Percentiles rank a stretch among this genome's conserved stretches.
phyloP scores from a whole-genome alignment of 139 green algal species.

The Chlorella ohadii region DNA sequence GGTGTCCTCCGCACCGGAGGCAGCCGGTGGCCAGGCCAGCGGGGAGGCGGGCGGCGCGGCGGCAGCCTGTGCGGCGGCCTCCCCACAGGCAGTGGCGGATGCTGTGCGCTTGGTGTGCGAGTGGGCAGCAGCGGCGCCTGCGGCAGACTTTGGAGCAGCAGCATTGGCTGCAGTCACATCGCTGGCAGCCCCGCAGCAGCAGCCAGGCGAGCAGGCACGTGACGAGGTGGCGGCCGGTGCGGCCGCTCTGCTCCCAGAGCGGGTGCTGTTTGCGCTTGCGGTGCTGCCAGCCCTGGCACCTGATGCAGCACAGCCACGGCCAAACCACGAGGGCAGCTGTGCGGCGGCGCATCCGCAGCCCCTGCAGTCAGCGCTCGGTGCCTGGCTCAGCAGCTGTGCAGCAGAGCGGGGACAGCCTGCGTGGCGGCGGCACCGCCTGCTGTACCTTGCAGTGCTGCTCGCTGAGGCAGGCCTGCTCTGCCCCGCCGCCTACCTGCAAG shows the following conservation, averaged over 20 bases:
- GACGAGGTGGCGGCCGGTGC: not conserved
- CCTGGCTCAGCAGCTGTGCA: conserved; percentile 6
- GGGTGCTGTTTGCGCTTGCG: conserved; percentile 11
- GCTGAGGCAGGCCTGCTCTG: conserved; percentile 20
- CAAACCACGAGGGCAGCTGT: not conserved
- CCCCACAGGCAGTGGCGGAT: not conserved
- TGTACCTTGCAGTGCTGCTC: conserved; percentile 16
- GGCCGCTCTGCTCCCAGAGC: not conserved
- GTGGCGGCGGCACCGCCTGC: not conserved
- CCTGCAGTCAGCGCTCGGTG: not conserved
- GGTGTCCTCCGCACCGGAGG: not conserved
- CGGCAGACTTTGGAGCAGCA: conserved; percentile 13
- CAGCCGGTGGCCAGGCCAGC: no score
- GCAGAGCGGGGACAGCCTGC: not conserved
- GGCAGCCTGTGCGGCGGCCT: not conserved
- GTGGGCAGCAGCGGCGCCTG: not conserved
- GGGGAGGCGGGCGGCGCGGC: no score
- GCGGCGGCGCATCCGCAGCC: not conserved
- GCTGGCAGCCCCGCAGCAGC: not conserved
- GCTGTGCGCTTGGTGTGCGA: conserved; percentile 5
- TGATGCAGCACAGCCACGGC: not conserved
- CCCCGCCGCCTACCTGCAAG: conserved; percentile 2
- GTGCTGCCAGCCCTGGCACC: not conserved
- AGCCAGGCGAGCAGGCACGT: not conserved
- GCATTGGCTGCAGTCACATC: not conserved